Evolutionary conservation across 2,329 filamentous ascomycete species (phyloP), one percentile per base, ranked within the genome.

Genomic region (Cercospora sp.): DNA sequence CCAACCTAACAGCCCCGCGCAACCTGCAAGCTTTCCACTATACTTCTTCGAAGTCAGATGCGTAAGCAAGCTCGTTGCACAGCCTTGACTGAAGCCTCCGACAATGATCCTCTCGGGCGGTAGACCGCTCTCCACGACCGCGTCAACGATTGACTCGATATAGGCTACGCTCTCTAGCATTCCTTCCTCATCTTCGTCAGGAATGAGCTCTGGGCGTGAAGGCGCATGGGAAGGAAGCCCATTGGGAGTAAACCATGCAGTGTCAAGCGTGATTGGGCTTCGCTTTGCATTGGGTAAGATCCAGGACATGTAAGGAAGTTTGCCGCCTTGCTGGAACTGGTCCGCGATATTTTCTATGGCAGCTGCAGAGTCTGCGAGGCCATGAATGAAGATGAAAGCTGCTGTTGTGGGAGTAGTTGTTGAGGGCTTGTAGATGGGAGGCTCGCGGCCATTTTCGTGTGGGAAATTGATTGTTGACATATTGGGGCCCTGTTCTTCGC

Each of bases 61-160:
- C 5, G 79, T 80, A 6, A 84, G 76, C 39, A 84, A 67, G 12
- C 79, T 78, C 67, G 84, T 78, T 0, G 81, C 82, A 73, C 81
- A 81, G 18, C 83, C 83, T 69, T 84, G 82, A 23, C 81, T 82
- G 72, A 84, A 84, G 2, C 83, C 83, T 3, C 81, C 83, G 1
- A 84, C 74, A 2, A 84, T 76, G 33, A 85, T 81, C 10, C 83
- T 76, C 18, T 80, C 73, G 0, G 77, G 74, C 1, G 80, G 79
- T 4, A 83, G 76, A 7, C 82, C 82, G 60, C 78, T 77, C 26
- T 74, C 71, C 5, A 82, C 77, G 45, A 82, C 75, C 20, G 80
- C 75, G 55, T 83, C 80, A 59, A 84, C 78, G 55, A 84, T 69
- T 3, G 74, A 75, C 45, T 80, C 81, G 9, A 84, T 69, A 63